These are phyloP conservation scores for Colletotrichum sp. DNA, from an alignment of 2,329 filamentous ascomycete species.

Conservation along the genomic window DNA sequence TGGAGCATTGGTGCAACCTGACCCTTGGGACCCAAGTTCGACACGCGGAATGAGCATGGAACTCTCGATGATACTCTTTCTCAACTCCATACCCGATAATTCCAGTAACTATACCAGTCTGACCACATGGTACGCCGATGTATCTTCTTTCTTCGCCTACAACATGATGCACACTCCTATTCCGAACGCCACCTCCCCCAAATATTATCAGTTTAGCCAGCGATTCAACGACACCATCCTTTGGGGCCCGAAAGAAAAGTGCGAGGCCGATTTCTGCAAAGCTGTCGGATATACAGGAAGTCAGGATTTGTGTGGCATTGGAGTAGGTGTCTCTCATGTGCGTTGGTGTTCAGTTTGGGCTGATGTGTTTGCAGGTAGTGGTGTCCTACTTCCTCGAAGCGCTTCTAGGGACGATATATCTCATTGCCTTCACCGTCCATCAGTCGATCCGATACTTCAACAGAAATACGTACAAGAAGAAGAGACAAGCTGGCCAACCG, in stretches of 20 bases:
- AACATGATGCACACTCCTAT: slow-evolving; percentile 12
- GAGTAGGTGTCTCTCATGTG: not conserved
- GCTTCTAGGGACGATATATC: slow-evolving; percentile 14
- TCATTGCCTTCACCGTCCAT: slow-evolving; percentile 11
- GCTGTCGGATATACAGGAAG: slow-evolving; percentile 11
- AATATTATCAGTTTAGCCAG: slow-evolving; percentile 5
- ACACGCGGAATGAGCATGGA: slow-evolving; percentile 10
- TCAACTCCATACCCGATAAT: not conserved
- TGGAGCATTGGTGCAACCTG: not conserved
- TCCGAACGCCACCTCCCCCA: not conserved
- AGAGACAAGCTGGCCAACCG: not conserved
- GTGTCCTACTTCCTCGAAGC: slow-evolving; percentile 17
- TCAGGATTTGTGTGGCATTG: slow-evolving; percentile 15
- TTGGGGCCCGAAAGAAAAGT: not conserved
- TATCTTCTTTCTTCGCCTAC: slow-evolving; percentile 10
- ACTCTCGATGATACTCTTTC: not conserved
- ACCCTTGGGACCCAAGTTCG: slow-evolving; percentile 8
- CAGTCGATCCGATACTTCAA: not conserved
- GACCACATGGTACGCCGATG: not conserved
- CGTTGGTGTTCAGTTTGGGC: not conserved
- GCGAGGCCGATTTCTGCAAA: slow-evolving; percentile 8
- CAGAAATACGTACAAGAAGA: not conserved
- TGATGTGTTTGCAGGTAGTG: slow-evolving; percentile 1
- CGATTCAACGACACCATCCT: slow-evolving; percentile 1
- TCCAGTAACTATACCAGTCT: not conserved